A percentile compares a stretch with the other conserved stretches of the same genome.
Evolutionary conservation across 129 eudicot genomes (phyloP).

Genomic region (Flaveria sonorensis): DNA sequence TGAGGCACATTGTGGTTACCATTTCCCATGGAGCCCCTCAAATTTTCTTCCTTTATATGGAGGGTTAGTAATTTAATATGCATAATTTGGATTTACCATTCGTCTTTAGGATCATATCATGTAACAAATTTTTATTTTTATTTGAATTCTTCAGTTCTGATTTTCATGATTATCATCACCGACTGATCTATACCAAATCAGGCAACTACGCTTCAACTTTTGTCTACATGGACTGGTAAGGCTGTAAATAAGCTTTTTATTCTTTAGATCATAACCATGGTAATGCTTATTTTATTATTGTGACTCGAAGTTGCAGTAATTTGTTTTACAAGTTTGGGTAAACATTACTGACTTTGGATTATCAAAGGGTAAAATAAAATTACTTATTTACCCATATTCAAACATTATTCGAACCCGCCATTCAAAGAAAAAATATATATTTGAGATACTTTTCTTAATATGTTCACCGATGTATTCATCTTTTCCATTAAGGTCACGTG

Average conservation of each 20-base stretch:
- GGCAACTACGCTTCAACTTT: slow-evolving; percentile 98
- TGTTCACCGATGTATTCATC: not conserved
- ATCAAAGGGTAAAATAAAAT: not conserved
- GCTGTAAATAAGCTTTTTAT: not conserved
- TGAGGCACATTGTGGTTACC: slow-evolving; percentile 98
- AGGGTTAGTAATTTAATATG: slow-evolving; percentile 57
- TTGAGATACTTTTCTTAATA: not conserved
- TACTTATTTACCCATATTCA: not conserved
- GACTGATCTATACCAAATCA: slow-evolving; percentile 90
- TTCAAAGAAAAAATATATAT: too few relatives aligned
- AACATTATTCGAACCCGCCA: not conserved
- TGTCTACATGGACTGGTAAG: slow-evolving; percentile 97
- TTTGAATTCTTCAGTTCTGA: slow-evolving; percentile 58
- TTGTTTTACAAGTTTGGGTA: not conserved
- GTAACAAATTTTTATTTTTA: not conserved
- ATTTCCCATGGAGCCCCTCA: slow-evolving; percentile 98
- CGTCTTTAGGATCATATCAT: not conserved
- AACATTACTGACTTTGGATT: not conserved
- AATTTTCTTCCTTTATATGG: slow-evolving; percentile 94
- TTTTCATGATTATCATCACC: slow-evolving; percentile 99
- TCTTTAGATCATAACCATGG: not conserved
- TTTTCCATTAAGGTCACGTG: not conserved
- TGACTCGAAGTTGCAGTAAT: not conserved
- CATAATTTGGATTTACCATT: not conserved
- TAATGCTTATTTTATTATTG: not conserved